Evolutionary conservation across 2,329 filamentous ascomycete species (phyloP).

Genomic region (Gyromitra esculenta): DNA sequence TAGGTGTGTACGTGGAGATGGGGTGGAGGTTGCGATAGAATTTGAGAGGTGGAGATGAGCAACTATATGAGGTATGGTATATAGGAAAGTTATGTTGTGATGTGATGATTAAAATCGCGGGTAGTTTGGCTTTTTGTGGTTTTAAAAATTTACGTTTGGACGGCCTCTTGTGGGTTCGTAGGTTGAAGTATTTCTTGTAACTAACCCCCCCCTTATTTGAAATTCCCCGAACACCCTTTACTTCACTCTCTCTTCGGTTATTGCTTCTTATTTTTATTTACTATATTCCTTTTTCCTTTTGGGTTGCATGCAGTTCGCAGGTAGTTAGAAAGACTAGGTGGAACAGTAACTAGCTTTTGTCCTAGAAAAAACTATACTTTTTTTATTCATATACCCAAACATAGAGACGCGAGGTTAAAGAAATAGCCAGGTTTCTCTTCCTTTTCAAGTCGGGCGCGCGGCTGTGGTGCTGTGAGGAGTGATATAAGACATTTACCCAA

Average conservation of each 20-base stretch:
- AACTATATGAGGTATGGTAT: slow-evolving; percentile 4
- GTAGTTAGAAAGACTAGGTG: neutral
- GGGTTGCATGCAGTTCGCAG: slow-evolving; percentile 4
- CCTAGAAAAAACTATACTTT: neutral
- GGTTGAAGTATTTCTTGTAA: slow-evolving; percentile 12
- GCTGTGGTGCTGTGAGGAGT: neutral
- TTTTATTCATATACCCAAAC: neutral
- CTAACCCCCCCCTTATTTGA: slow-evolving; percentile 1
- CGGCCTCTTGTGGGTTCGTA: neutral
- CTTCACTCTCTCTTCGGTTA: neutral
- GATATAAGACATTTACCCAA: neutral
- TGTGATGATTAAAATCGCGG: neutral
- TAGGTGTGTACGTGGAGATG: neutral
- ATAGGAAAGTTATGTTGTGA: neutral
- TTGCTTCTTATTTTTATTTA: neutral
- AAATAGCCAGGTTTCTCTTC: neutral
- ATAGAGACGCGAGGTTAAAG: neutral
- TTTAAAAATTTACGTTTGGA: slow-evolving; percentile 1
- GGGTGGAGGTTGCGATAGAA: neutral
- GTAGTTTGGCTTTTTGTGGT: neutral
- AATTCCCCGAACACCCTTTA: neutral
- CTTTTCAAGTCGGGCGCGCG: neutral
- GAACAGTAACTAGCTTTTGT: neutral
- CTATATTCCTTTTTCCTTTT: neutral
- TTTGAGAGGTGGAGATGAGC: neutral